These are phyloP conservation scores for Hymenoscyphus occultus DNA, from an alignment of 2,329 filamentous ascomycete genomes.

Conservation along the genomic window DNA sequence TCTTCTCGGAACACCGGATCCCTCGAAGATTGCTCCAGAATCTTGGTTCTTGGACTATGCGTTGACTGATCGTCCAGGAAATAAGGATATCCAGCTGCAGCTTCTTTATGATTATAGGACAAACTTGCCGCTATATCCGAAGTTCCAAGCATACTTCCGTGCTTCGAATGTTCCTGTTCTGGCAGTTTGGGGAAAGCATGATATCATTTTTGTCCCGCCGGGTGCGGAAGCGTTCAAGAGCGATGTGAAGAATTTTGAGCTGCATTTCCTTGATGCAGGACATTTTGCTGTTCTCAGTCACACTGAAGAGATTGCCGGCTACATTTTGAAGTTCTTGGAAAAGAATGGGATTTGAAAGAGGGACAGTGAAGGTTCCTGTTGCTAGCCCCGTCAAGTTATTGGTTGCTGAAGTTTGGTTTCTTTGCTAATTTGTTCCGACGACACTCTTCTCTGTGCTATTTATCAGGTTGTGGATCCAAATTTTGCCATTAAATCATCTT, in stretches of 20 bases:
- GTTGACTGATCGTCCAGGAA: conserved; percentile 48
- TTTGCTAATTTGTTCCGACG: no score
- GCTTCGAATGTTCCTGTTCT: conserved; percentile 50
- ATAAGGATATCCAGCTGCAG: conserved; percentile 53
- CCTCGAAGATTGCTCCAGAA: conserved; percentile 24
- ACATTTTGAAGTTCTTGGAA: conserved; percentile 30
- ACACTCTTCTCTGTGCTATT: no score
- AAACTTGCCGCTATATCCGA: conserved; percentile 52
- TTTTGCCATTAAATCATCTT: no score
- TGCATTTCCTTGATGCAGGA: conserved; percentile 52
- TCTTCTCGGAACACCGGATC: conserved; percentile 16
- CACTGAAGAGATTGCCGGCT: conserved; percentile 23
- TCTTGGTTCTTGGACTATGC: conserved; percentile 48
- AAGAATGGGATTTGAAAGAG: conserved; percentile 25
- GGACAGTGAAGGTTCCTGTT: not conserved
- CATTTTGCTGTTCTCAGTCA: conserved; percentile 48
- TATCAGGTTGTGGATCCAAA: no score
- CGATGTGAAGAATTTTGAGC: conserved; percentile 49
- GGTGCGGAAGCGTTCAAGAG: conserved; percentile 53
- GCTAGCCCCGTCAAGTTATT: no score
- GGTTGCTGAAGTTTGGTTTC: no score
- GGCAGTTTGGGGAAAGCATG: conserved; percentile 57
- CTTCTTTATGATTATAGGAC: conserved; percentile 55
- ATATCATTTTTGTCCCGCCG: conserved; percentile 47
- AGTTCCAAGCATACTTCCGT: conserved; percentile 54